phyloP scores from a whole-genome alignment of 108 stramenopile species.

The Cyclotella cryptica region DNA sequence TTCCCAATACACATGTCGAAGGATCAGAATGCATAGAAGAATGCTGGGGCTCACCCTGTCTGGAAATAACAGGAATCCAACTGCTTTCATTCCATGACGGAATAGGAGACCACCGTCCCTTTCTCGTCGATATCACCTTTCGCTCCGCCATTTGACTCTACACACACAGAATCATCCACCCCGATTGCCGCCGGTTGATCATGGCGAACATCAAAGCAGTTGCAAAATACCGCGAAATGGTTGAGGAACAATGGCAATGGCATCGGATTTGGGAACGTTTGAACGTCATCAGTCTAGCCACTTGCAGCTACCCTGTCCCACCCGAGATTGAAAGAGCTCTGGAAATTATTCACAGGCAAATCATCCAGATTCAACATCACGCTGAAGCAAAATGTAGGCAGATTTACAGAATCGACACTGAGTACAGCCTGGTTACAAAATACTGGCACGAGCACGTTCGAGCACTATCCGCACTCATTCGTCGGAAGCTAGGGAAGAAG shows the following conservation, averaged over 20 bases:
- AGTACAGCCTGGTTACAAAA: too few relatives aligned
- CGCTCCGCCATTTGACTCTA: not conserved
- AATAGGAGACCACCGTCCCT: not conserved
- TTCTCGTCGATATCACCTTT: not conserved
- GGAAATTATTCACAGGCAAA: not conserved
- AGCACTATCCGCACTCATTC: too few relatives aligned
- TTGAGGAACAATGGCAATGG: not conserved
- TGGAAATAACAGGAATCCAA: not conserved
- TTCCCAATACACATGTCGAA: not conserved
- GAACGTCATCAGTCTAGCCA: not conserved
- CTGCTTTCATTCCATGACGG: not conserved
- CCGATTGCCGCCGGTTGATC: not conserved
- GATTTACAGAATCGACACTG: not conserved
- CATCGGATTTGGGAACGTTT: not conserved
- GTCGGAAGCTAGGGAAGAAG: not conserved
- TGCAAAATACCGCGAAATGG: not conserved
- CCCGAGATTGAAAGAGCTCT: not conserved
- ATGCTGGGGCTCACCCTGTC: not conserved
- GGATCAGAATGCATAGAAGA: not conserved
- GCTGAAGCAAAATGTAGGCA: not conserved
- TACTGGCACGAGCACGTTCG: too few relatives aligned
- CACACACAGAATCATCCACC: not conserved
- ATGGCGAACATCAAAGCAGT: not conserved
- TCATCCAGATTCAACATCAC: not conserved
- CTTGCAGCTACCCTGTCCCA: not conserved